These are phyloP conservation scores for Ganoderma sp. DNA, from an alignment of 1,284 basidiomycete genomes.

Conservation along the genomic window DNA sequence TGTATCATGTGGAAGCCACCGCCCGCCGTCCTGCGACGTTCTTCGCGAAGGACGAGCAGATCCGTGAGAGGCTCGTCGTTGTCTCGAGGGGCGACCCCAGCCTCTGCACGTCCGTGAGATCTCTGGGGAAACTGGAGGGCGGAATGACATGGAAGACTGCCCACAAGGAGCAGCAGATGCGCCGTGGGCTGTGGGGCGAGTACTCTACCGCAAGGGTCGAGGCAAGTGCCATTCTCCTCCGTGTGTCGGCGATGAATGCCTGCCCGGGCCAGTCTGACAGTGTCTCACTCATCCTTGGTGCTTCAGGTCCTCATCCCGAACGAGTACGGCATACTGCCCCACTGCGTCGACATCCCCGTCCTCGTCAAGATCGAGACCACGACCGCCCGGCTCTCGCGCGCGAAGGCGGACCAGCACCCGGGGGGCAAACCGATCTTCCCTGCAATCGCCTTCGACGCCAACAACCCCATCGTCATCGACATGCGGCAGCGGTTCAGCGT, in stretches of 20 bases:
- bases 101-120: not conserved
- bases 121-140: not conserved
- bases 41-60: not conserved
- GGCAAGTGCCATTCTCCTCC: not conserved
- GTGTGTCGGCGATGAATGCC: not conserved
- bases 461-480: not conserved
- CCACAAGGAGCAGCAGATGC: not conserved
- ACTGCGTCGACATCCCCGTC: not conserved
- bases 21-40: not conserved
- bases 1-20: not conserved
- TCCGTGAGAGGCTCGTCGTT: not conserved
- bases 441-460: not conserved
- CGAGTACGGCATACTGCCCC: not conserved
- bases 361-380: not conserved
- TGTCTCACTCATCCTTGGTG: not conserved
- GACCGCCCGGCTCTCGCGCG: not conserved
- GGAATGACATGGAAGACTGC: not conserved
- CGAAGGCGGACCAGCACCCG: not conserved
- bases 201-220: not conserved
- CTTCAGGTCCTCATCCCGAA: not conserved
- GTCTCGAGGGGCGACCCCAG: not conserved
- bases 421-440: not conserved
- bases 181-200: not conserved
- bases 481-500: not conserved
- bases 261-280: not conserved